A percentile compares a stretch with the other conserved stretches of the same genome.
These are phyloP conservation scores for Populus deltoides DNA, from an alignment of 345 rosid species.

Conservation along the genomic window DNA sequence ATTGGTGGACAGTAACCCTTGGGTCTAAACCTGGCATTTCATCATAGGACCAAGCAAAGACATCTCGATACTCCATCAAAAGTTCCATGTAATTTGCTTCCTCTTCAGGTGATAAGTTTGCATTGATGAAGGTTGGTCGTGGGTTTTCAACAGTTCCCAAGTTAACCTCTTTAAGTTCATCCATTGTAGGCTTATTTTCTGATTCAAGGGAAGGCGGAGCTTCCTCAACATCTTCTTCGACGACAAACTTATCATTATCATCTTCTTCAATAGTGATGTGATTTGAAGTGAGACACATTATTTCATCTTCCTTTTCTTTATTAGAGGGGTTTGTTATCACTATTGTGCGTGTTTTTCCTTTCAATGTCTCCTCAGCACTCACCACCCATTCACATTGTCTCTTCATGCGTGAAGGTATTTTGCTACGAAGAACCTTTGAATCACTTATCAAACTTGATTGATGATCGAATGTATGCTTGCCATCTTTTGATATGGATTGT, in stretches of 20 bases:
- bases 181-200: not conserved
- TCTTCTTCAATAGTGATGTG: not conserved
- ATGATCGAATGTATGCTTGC: no score
- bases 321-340: not conserved
- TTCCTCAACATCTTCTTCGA: not conserved
- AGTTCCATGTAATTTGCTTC: not conserved
- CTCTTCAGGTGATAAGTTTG: not conserved
- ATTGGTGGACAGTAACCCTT: no score
- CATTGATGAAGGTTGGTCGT: not conserved
- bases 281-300: no score
- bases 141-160: not conserved
- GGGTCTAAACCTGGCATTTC: no score
- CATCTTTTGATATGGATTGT: no score
- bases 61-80: not conserved
- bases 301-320: not conserved
- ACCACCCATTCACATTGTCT: no score
- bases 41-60: not conserved
- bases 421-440: no score
- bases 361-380: not conserved
- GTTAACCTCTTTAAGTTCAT: conserved; percentile 4
- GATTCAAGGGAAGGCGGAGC: not conserved
- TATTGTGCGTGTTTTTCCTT: not conserved
- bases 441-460: no score
- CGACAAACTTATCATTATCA: not conserved
- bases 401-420: not conserved